phyloP scores from a whole-genome alignment of 75 land plant genomes.

The Ceratopteris richardii region DNA sequence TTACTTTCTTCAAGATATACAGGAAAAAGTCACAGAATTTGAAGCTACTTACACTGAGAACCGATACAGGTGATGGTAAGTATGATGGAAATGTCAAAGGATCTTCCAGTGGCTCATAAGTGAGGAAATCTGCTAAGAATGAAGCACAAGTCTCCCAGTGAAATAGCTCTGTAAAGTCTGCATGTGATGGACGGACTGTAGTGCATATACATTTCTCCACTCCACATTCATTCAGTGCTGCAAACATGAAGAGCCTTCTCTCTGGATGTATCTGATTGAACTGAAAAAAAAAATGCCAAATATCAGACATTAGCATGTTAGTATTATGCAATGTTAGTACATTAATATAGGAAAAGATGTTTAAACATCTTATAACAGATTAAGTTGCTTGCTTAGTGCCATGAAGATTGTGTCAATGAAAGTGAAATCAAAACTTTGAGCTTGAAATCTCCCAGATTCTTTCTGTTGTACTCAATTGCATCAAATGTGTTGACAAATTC shows the following conservation, averaged over 20 bases:
- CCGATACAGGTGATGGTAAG: slow-evolving; percentile 17
- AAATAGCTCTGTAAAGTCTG: slow-evolving; percentile 21
- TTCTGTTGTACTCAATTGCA: too few relatives aligned
- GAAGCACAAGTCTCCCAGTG: slow-evolving; percentile 23
- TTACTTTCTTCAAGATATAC: too few relatives aligned
- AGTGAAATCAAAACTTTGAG: too few relatives aligned
- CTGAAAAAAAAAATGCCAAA: slow-evolving; percentile 7
- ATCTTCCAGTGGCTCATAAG: slow-evolving; percentile 25
- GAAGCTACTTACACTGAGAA: slow-evolving; percentile 12
- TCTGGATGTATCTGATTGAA: slow-evolving; percentile 23
- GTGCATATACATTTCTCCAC: slow-evolving; percentile 26
- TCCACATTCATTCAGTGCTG: slow-evolving; percentile 21
- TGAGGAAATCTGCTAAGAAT: slow-evolving; percentile 19
- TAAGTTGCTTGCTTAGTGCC: too few relatives aligned
- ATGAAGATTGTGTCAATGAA: too few relatives aligned
- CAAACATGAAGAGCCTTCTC: slow-evolving; percentile 19
- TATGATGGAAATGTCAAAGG: slow-evolving; percentile 22
- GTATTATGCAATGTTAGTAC: too few relatives aligned
- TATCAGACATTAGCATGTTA: background rate
- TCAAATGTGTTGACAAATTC: too few relatives aligned
- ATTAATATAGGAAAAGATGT: too few relatives aligned
- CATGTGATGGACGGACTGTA: slow-evolving; percentile 28
- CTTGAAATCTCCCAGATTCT: too few relatives aligned
- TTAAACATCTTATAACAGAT: too few relatives aligned
- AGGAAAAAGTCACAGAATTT: too few relatives aligned